phyloP scores from a whole-genome alignment of 345 rosid species.

The Citrus cavaleriei region DNA sequence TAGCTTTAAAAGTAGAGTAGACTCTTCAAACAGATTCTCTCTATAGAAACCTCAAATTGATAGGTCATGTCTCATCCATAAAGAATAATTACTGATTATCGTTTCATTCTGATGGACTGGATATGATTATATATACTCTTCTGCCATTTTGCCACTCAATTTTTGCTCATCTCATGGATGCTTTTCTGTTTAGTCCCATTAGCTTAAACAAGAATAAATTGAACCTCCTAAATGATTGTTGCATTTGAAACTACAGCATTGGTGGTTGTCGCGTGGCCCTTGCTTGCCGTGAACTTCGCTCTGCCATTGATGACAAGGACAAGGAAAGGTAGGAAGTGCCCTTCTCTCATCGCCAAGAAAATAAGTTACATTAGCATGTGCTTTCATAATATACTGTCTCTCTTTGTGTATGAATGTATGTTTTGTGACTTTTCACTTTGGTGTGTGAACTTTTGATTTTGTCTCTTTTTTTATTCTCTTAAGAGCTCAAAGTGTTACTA shows the following conservation, averaged over 20 bases:
- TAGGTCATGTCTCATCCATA: not conserved
- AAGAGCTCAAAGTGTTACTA: not conserved
- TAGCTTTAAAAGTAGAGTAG: not conserved
- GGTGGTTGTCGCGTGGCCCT: slow-evolving; percentile 20
- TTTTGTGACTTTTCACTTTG: not conserved
- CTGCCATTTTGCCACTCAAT: not conserved
- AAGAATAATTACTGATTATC: not conserved
- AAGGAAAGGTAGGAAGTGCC: slow-evolving; percentile 13
- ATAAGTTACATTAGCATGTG: not conserved
- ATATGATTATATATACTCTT: not conserved
- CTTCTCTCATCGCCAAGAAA: not conserved
- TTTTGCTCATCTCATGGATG: not conserved
- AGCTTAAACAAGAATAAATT: not conserved
- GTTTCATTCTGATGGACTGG: not conserved
- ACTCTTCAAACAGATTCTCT: not conserved
- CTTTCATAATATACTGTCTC: not conserved
- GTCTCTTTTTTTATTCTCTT: not conserved
- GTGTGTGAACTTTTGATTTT: not conserved
- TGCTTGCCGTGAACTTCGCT: slow-evolving; percentile 19
- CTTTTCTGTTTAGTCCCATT: not conserved
- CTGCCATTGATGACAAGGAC: slow-evolving; percentile 12
- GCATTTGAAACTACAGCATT: slow-evolving; percentile 14
- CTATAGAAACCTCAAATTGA: not conserved
- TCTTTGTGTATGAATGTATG: not conserved
- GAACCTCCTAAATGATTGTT: not conserved